Percentiles rank a stretch among this genome's conserved stretches.
Evolutionary conservation across 352 stramenopile genomes (phyloP).

Genomic region (Blastocystis sp.): DNA sequence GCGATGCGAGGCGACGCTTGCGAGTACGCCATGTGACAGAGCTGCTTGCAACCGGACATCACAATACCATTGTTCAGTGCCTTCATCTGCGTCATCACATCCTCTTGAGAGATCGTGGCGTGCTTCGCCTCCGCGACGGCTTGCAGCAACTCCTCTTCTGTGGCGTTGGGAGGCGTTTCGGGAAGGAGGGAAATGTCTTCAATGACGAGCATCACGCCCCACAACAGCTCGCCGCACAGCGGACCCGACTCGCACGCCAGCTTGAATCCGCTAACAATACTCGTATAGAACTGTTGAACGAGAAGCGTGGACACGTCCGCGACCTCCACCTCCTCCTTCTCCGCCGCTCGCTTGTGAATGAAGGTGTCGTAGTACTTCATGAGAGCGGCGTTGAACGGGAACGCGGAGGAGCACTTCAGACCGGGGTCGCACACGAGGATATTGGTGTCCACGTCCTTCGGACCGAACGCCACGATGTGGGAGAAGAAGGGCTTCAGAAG

Average conservation of each 20-base stretch:
- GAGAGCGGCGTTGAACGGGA: slow-evolving; percentile 9
- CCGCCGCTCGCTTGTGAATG: not conserved
- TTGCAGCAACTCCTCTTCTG: not conserved
- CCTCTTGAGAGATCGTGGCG: not conserved
- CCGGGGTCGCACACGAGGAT: slow-evolving; percentile 2
- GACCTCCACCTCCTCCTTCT: not conserved
- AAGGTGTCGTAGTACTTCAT: not conserved
- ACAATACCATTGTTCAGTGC: slow-evolving; percentile 55
- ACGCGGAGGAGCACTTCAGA: not conserved
- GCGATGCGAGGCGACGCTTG: slow-evolving; percentile 67
- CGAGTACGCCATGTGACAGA: slow-evolving; percentile 30
- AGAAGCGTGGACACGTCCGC: not conserved
- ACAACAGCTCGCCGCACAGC: slow-evolving; percentile 87
- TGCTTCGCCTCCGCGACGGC: not conserved
- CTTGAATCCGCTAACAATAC: slow-evolving; percentile 84
- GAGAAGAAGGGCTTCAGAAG: slow-evolving; percentile 44
- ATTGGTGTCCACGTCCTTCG: slow-evolving; percentile 49
- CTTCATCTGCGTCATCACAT: not conserved
- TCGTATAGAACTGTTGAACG: slow-evolving; percentile 78
- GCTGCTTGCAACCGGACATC: slow-evolving; percentile 31
- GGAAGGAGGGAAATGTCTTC: slow-evolving; percentile 82
- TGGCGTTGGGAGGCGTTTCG: slow-evolving; percentile 76
- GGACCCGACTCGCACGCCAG: slow-evolving; percentile 82
- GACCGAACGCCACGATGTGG: slow-evolving; percentile 22
- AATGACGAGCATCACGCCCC: slow-evolving; percentile 86